phyloP scores from a whole-genome alignment of 2,329 filamentous ascomycete species.

The Paraphoma sp. region DNA sequence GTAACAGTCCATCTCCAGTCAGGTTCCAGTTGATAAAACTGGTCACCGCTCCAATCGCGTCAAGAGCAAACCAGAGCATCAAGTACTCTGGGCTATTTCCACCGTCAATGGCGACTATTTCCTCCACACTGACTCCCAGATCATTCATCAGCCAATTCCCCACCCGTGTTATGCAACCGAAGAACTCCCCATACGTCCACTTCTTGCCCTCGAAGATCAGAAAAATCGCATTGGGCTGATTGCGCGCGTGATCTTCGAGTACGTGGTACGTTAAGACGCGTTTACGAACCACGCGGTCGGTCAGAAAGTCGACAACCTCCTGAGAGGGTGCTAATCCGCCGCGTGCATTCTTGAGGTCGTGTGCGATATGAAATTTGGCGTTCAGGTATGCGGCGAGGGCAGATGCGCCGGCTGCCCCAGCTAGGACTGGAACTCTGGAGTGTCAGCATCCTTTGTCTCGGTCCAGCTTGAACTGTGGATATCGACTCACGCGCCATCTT shows the following conservation, averaged over 20 bases:
- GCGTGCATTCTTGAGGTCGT: constrained; percentile 31
- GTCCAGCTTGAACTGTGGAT: neutral
- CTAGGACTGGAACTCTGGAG: constrained; percentile 32
- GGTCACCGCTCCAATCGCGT: constrained; percentile 40
- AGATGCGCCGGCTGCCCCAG: constrained; percentile 33
- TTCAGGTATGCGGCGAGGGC: constrained; percentile 45
- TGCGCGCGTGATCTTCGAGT: constrained; percentile 44
- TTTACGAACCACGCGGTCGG: constrained; percentile 21
- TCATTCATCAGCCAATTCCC: constrained; percentile 48
- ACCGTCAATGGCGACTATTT: constrained; percentile 46
- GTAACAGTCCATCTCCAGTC: constrained; percentile 41
- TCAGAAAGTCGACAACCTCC: constrained; percentile 25
- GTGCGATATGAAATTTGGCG: constrained; percentile 41
- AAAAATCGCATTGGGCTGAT: constrained; percentile 38
- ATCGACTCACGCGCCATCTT: constrained; percentile 17
- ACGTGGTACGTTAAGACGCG: constrained; percentile 39
- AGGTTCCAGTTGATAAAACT: constrained; percentile 48
- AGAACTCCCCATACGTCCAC: constrained; percentile 45
- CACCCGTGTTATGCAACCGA: constrained; percentile 30
- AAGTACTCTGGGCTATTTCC: constrained; percentile 45
- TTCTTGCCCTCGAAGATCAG: constrained; percentile 45
- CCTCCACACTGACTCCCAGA: constrained; percentile 36
- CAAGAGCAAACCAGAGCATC: constrained; percentile 48
- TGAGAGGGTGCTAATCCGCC: constrained; percentile 22
- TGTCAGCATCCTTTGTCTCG: neutral